Evolutionary conservation across 306 rosid species (phyloP).

Genomic region (Betula pendula): DNA sequence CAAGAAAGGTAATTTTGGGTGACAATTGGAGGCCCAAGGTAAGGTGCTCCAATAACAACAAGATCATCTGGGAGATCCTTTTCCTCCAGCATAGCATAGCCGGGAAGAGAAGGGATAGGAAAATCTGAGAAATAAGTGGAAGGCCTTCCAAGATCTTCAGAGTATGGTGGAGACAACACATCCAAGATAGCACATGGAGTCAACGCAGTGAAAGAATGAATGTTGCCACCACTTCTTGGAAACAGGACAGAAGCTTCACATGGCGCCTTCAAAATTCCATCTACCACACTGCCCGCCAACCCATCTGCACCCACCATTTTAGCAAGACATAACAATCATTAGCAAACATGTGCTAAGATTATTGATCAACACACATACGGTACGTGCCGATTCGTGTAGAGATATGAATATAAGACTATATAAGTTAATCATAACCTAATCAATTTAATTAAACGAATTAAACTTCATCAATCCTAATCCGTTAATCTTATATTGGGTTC

Average conservation of each 20-base stretch:
- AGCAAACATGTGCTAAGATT: background rate
- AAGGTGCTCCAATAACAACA: constrained; percentile 54
- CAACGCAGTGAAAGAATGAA: constrained; percentile 60
- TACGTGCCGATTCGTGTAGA: too few species aligned
- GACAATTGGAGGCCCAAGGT: constrained; percentile 48
- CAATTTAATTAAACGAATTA: too few species aligned
- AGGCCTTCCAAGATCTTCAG: constrained; percentile 52
- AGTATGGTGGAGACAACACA: constrained; percentile 69
- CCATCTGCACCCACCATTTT: constrained; percentile 41
- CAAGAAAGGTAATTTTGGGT: constrained; percentile 1
- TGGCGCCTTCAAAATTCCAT: constrained; percentile 44
- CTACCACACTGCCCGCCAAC: constrained; percentile 47
- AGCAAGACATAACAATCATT: too few species aligned
- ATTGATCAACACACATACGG: background rate
- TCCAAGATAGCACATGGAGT: constrained; percentile 63
- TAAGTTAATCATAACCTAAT: too few species aligned
- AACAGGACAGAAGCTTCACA: constrained; percentile 45
- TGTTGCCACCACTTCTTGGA: constrained; percentile 72
- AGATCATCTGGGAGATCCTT: constrained; percentile 48
- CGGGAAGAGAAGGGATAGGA: constrained; percentile 53
- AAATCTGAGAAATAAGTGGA: constrained; percentile 58
- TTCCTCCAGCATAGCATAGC: constrained; percentile 61
- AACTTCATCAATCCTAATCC: too few species aligned
- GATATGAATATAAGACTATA: too few species aligned
- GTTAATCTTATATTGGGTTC: too few species aligned